phyloP scores from a whole-genome alignment of 1,139 yeast species.

The Yamadazyma diddensiae region DNA sequence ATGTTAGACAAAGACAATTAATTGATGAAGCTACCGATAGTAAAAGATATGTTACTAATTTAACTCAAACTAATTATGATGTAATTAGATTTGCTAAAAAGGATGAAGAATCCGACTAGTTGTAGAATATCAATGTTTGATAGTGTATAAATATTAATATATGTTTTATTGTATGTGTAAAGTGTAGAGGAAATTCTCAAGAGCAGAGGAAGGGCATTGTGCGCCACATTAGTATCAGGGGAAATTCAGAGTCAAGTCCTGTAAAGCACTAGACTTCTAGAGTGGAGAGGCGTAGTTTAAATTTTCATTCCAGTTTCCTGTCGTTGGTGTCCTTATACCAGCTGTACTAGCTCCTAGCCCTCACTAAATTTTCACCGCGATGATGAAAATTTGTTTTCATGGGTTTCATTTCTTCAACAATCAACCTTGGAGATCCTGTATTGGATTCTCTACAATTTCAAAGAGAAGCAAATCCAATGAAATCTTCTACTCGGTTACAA shows the following conservation, averaged over 20 bases:
- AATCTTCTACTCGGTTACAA: conserved; percentile 35
- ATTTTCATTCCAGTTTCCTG: too few relatives aligned
- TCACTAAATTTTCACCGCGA: conserved; percentile 7
- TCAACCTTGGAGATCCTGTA: conserved; percentile 29
- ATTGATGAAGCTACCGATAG: conserved; percentile 34
- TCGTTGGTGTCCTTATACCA: too few relatives aligned
- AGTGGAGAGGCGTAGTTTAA: too few relatives aligned
- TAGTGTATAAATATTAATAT: conserved; percentile 5
- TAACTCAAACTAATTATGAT: conserved; percentile 37
- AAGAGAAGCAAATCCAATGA: conserved; percentile 23
- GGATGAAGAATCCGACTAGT: conserved; percentile 13
- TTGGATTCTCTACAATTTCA: conserved; percentile 38
- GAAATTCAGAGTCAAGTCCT: too few relatives aligned
- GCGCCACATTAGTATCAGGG: too few relatives aligned
- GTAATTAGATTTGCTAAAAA: conserved; percentile 40
- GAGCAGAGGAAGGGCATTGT: too few relatives aligned
- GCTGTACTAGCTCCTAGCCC: too few relatives aligned
- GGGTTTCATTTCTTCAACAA: conserved; percentile 31
- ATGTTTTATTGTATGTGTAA: conserved; percentile 6
- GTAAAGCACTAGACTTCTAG: too few relatives aligned
- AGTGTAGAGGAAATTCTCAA: too few relatives aligned
- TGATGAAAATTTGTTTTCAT: conserved; percentile 11
- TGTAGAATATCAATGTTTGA: not conserved
- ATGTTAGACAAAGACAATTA: conserved; percentile 32
- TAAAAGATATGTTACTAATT: conserved; percentile 29